A percentile compares a stretch with the other conserved stretches of the same genome.
Evolutionary conservation across 306 rosid genomes (phyloP).

Genomic region (Neltuma alba): DNA sequence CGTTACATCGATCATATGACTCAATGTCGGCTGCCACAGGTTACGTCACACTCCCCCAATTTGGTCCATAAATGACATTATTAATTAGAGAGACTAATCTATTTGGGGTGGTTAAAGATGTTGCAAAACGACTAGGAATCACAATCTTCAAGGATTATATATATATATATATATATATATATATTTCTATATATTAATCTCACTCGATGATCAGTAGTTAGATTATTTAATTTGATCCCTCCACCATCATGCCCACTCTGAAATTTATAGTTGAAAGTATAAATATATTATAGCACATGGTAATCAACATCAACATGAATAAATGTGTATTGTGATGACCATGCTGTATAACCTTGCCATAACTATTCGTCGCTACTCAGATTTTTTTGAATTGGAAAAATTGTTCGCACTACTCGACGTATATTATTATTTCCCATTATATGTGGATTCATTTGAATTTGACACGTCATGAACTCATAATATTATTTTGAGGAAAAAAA

Average conservation of each 20-base stretch:
- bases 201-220: not conserved
- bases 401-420: not conserved
- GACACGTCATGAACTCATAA: not conserved
- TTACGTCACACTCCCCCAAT: not conserved
- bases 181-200: not conserved
- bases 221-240: not conserved
- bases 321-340: not conserved
- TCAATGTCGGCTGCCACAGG: constrained; percentile 1
- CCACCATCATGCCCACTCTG: constrained; percentile 1
- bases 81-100: not conserved
- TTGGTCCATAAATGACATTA: constrained; percentile 1
- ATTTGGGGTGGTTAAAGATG: constrained; percentile 18
- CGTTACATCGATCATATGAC: not conserved
- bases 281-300: not conserved
- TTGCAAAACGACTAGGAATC: constrained; percentile 20
- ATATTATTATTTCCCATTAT: not conserved
- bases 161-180: not conserved
- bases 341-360: not conserved
- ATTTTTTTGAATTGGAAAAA: not conserved
- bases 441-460: not conserved
- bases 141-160: not conserved
- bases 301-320: not conserved
- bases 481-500: not conserved
- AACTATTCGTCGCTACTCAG: not conserved
- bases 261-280: not conserved